A percentile compares a stretch with the other conserved stretches of the same genome.
Conservation (phyloP, 495 filamentous ascomycete genomes). For the Penicillium manginii region DNA sequence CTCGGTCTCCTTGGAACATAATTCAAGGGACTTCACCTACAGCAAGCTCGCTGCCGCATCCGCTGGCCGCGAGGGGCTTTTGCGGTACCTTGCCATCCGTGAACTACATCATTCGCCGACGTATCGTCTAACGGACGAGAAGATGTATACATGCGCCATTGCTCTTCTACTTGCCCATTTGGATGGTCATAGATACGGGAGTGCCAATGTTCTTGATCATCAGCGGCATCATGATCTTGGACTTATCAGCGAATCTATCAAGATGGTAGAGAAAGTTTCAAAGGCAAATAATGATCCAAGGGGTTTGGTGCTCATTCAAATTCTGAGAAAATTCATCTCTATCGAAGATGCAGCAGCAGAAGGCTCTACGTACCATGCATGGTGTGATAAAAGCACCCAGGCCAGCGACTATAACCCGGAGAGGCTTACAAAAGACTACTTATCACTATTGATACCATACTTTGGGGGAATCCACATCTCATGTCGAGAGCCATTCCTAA, state of each 20-base stretch:
- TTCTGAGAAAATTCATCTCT: constrained; percentile 8
- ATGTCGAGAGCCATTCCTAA: background rate
- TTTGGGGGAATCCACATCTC: constrained; percentile 45
- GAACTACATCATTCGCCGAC: constrained; percentile 35
- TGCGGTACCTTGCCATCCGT: constrained; percentile 42
- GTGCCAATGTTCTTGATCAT: constrained; percentile 31
- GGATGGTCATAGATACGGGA: constrained; percentile 29
- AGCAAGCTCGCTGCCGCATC: constrained; percentile 48
- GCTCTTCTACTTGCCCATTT: constrained; percentile 50
- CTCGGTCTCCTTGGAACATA: constrained; percentile 28
- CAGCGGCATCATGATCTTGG: constrained; percentile 37
- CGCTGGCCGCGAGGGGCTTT: constrained; percentile 49
- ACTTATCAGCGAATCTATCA: constrained; percentile 29
- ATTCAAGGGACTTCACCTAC: constrained; percentile 38
- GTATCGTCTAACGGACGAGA: constrained; percentile 55
- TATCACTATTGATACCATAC: constrained; percentile 37
- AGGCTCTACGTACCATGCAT: constrained; percentile 6
- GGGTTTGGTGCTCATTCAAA: constrained; percentile 11
- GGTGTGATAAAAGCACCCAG: background rate
- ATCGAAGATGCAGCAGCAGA: constrained; percentile 22
- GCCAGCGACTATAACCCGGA: background rate
- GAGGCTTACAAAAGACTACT: background rate
- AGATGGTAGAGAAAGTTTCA: constrained; percentile 43
- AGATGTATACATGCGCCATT: constrained; percentile 50
- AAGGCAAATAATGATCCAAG: constrained; percentile 30